A percentile compares a stretch with the other conserved stretches of the same genome.
These are phyloP conservation scores for Ascomycota sp. DNA, from an alignment of 2,329 filamentous ascomycete species.

Conservation along the genomic window DNA sequence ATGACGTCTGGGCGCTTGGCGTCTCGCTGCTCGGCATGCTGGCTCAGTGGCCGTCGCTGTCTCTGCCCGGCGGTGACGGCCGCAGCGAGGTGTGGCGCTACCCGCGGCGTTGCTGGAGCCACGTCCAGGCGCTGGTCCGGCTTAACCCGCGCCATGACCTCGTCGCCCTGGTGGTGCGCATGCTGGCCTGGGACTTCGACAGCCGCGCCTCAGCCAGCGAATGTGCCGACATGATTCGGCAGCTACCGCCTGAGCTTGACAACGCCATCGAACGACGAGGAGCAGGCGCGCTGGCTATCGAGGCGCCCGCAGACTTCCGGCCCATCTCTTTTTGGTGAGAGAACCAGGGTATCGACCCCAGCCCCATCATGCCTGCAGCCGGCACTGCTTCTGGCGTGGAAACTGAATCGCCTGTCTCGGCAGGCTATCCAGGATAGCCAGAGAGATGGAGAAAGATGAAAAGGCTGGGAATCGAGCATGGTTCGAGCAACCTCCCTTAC, in stretches of 20 bases:
- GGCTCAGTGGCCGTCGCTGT: conserved; percentile 8
- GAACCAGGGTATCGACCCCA: too few species aligned
- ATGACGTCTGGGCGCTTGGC: conserved; percentile 16
- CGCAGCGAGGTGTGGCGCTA: conserved; percentile 6
- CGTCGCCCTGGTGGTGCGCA: conserved; percentile 5
- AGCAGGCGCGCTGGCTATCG: too few species aligned
- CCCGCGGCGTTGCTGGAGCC: conserved; percentile 6
- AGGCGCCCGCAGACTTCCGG: conserved; percentile 7
- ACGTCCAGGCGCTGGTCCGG: conserved; percentile 5
- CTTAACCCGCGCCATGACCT: conserved; percentile 9
- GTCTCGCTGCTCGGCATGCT: conserved; percentile 12
- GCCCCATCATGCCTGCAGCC: too few species aligned
- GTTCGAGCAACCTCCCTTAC: too few species aligned
- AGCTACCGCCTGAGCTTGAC: not conserved
- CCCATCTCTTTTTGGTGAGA: conserved; percentile 12
- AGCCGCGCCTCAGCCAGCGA: conserved; percentile 5
- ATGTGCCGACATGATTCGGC: too few species aligned
- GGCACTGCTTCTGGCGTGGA: too few species aligned
- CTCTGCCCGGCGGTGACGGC: not conserved
- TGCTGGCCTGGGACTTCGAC: conserved; percentile 6
- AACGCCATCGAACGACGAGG: too few species aligned
- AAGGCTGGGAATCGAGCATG: too few species aligned
- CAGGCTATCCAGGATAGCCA: too few species aligned
- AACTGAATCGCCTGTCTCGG: too few species aligned
- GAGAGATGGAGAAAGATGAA: too few species aligned